A percentile compares a stretch with the other conserved stretches of the same genome.
phyloP scores from a whole-genome alignment of 2,329 filamentous ascomycete genomes.

The Xylogone sp. region DNA sequence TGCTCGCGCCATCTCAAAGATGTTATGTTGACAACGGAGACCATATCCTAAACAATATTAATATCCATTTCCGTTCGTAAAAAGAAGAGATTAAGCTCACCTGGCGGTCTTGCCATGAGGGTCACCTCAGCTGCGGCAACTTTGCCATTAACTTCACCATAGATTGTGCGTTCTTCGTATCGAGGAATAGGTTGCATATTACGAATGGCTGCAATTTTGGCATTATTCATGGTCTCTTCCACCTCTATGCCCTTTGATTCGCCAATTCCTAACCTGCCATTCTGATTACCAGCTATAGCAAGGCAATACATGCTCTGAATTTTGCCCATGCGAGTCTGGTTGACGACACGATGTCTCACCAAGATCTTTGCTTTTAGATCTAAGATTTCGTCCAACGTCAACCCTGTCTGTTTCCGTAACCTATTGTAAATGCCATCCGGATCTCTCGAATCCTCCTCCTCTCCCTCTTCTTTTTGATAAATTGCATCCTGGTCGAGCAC shows the following conservation, averaged over 20 bases:
- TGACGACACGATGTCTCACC: conserved; percentile 70
- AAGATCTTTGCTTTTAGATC: conserved; percentile 66
- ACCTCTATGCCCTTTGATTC: conserved; percentile 82
- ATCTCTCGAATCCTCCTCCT: conserved; percentile 25
- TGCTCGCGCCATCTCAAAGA: conserved; percentile 90
- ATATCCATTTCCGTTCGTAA: neutral
- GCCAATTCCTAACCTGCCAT: conserved; percentile 83
- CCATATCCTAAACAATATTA: conserved; percentile 68
- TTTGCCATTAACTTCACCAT: conserved; percentile 78
- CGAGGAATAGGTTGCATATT: conserved; percentile 91
- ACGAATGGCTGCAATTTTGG: conserved; percentile 75
- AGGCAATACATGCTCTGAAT: conserved; percentile 73
- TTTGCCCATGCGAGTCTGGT: conserved; percentile 97
- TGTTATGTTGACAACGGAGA: conserved; percentile 82
- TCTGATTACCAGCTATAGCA: conserved; percentile 79
- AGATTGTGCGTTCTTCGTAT: conserved; percentile 92
- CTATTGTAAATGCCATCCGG: conserved; percentile 27
- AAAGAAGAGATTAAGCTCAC: conserved; percentile 52
- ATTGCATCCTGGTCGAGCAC: conserved; percentile 13
- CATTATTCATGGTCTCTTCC: conserved; percentile 64
- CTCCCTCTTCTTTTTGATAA: conserved; percentile 10
- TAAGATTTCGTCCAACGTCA: conserved; percentile 49
- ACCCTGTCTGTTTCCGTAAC: conserved; percentile 46
- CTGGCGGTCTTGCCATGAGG: conserved; percentile 79
- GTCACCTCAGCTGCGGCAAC: conserved; percentile 83